Base-by-base conservation (phyloP, 768 basidiomycete genomes). In the Kwoniella shandongensis region DNA sequence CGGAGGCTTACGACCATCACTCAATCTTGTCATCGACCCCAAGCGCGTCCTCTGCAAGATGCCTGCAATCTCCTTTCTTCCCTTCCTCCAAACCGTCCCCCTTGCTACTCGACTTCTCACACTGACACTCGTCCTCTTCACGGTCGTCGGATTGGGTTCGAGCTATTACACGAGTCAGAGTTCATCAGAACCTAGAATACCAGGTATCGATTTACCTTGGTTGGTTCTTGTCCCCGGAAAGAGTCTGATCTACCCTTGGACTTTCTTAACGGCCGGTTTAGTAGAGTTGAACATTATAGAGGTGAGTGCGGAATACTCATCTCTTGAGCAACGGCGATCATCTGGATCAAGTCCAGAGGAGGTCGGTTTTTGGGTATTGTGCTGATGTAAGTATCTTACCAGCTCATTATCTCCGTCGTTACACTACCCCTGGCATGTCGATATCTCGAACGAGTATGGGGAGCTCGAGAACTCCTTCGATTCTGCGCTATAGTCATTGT, bases 381-480 rank as follows among this genome's bases (percentile, higher is more conserved):
- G 26, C 42, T 57, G n/a, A 29, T 13, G 15, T 32, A 6, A 32
- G 13, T 32, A 32, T 32, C 13, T 35, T 25, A 22, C 36, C 74
- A 98, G 94, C 83, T 97, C 61, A 66, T 88, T 48, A 80, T 86
- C 59, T 85, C 91, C 2, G 78, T 90, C 54, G 76, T 92, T 49
- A 82, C 87, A 56, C 82, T 98, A 10, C 88, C 91, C 40, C 83
- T 91, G 15, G 86, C 88, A 36, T 81, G 91, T 48, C 85, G 88
- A 61, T 98, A 98, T 75, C 80, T 99, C 50, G 96, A 99, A 75
- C 83, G 93, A 26, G 79, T 99, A 53, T 99, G 96, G 96, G 94
- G 96, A 38, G 82, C 86, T 41, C 67, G 86, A 18, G 92, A 97
- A 76, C 86, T 85, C 1, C 66, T 87, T 63, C 90, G 92, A 76